A percentile compares a stretch with the other conserved stretches of the same genome.
phyloP scores from a whole-genome alignment of 2,329 filamentous ascomycete genomes.

The Fusarium sp. region DNA sequence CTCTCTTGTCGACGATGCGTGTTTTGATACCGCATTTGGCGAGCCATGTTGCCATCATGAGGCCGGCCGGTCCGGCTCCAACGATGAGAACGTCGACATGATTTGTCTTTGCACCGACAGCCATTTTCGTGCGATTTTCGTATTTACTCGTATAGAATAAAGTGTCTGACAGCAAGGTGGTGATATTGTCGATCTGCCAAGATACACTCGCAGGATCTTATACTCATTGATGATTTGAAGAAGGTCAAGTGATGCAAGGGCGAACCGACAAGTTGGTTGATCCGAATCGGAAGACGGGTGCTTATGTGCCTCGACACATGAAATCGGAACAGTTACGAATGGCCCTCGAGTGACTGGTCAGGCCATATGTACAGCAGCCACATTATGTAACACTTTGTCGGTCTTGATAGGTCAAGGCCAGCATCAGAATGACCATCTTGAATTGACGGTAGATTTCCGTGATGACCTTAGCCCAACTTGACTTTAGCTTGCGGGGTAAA shows the following conservation, averaged over 20 bases:
- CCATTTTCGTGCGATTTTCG: background rate
- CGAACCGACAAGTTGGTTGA: background rate
- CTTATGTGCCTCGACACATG: background rate
- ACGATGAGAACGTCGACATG: constrained; percentile 3
- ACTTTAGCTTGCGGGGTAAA: background rate
- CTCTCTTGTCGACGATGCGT: constrained; percentile 24
- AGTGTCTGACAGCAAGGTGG: background rate
- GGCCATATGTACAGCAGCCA: background rate
- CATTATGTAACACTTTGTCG: background rate
- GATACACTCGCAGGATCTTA: background rate
- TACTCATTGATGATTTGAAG: background rate
- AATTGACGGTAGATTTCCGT: background rate
- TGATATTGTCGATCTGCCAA: background rate
- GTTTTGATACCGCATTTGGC: constrained; percentile 23
- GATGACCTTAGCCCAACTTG: background rate
- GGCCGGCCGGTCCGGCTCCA: background rate
- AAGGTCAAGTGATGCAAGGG: background rate
- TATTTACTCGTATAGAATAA: rapidly evolving
- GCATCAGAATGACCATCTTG: background rate
- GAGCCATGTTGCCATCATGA: constrained; percentile 9
- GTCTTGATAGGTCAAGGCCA: background rate
- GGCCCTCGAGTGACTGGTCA: background rate
- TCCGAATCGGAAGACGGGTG: background rate
- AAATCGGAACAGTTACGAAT: background rate
- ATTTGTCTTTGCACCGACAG: background rate